Base-by-base conservation (phyloP, 2,329 filamentous ascomycete species). In the Aspergillus sp. region DNA sequence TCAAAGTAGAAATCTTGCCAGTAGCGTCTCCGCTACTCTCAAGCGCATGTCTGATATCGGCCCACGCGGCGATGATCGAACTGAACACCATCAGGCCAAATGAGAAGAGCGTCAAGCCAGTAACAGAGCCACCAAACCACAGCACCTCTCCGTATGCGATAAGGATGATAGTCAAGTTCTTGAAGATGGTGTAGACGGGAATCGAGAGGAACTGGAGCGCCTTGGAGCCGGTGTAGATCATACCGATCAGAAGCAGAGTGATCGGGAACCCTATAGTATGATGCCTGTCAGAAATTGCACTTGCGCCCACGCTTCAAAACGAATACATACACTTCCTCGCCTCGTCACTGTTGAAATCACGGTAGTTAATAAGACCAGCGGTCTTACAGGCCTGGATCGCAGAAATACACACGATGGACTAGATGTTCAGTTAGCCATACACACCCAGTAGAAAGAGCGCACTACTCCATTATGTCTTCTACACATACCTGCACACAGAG, bases 161-260 rank as follows among this genome's bases (percentile, higher is more conserved):
- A 56, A 97, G 83, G 62, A 98, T 97, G 69, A 95, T 98, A 52
- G 93, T 97, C 76, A 98, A 73, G 75, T 98, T 98, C 81, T 98
- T 98, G 81, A 98, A 98, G 68, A 98, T 98, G 48, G 93, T 98
- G 74, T 98, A 98, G 22, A 98, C 93, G 20, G 93, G 93, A 48
- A 98, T 95, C 27, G 90, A 96, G 52, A 98, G 86, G 72, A 85
- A 97, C 72, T 96, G 90, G 41, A 98, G 83, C 17, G 93, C 90
- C 76, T 96, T 96, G 63, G 88, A 93, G 63, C 89, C 85, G 47
- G 93, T 97, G 74, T 97, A 98, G 72, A 98, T 97, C 93, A 97
- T 98, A 67, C 90, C 90, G 65, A 97, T 93, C 55, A 98, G 84
- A 53, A 97, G 86, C 47, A 96, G 77, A 49, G 93, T 95, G 62